Conservation (phyloP, 1,284 basidiomycete species). For the Pseudozyma pruni region DNA sequence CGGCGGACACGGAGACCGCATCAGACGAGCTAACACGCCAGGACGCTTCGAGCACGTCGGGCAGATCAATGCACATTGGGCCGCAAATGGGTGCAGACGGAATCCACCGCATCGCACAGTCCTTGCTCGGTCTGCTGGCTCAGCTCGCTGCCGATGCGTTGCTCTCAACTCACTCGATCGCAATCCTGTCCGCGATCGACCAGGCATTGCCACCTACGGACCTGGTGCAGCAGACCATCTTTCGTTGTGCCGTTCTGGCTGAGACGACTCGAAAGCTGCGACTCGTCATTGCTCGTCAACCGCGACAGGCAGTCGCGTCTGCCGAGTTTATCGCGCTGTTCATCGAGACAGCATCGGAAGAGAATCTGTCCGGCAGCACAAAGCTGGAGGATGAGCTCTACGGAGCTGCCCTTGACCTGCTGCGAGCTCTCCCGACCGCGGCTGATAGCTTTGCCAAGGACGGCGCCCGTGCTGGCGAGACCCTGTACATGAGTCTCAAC, state of each 20-base stretch:
- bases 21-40: not conserved
- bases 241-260: constrained; percentile 29
- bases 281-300: constrained; percentile 3
- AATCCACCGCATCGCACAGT: constrained; percentile 12
- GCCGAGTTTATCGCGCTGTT: constrained; percentile 30
- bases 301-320: constrained; percentile 6
- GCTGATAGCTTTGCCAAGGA: constrained; percentile 4
- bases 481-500: constrained; percentile 50
- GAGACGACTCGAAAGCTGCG: constrained; percentile 16
- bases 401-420: constrained; percentile 17
- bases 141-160: constrained; percentile 39
- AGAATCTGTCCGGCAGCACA: constrained; percentile 23
- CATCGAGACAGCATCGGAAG: constrained; percentile 48
- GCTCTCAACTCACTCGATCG: constrained; percentile 38
- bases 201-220: constrained; percentile 46
- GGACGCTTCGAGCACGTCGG: not conserved
- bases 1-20: not conserved
- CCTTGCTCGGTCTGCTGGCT: constrained; percentile 41
- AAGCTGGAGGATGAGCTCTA: constrained; percentile 35
- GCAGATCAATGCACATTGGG: too few relatives aligned
- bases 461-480: constrained; percentile 3
- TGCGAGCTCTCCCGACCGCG: constrained; percentile 11
- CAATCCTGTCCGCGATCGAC: constrained; percentile 37
- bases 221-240: constrained; percentile 34
- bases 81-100: too few relatives aligned